phyloP scores from a whole-genome alignment of 2,329 filamentous ascomycete genomes.

The Fusarium tjaetaba region DNA sequence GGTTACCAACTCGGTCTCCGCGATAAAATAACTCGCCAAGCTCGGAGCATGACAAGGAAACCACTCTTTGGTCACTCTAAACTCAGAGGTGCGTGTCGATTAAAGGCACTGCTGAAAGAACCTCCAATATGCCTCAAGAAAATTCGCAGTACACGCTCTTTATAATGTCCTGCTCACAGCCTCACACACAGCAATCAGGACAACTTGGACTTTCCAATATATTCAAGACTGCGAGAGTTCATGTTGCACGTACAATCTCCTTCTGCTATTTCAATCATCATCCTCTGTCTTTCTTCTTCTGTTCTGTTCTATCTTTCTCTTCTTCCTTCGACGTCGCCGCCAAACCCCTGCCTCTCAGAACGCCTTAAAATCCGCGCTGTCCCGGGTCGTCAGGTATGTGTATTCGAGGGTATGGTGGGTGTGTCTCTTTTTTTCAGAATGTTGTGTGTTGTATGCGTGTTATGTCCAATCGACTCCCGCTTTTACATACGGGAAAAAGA shows the following conservation, averaged over 20 bases:
- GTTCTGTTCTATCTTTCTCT: neutral
- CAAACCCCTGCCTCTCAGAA: constrained; percentile 23
- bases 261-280: constrained; percentile 15
- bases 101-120: neutral
- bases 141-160: rapidly evolving
- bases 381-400: constrained; percentile 32
- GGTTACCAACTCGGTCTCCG: constrained; percentile 16
- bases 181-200: neutral
- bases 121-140: neutral
- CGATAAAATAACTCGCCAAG: neutral
- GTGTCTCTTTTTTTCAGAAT: neutral
- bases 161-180: neutral
- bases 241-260: constrained; percentile 43
- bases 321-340: constrained; percentile 20
- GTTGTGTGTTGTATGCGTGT: neutral
- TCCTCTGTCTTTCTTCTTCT: constrained; percentile 1
- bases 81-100: rapidly evolving
- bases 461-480: constrained; percentile 15
- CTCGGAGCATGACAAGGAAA: neutral
- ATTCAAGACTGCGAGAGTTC: constrained; percentile 42
- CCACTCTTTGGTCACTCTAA: neutral
- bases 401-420: constrained; percentile 30
- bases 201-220: constrained; percentile 33
- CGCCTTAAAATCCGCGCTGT: constrained; percentile 33
- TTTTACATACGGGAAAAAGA: constrained; percentile 3